These are phyloP conservation scores for Rosa persica DNA, from an alignment of 306 rosid genomes.

Conservation along the genomic window DNA sequence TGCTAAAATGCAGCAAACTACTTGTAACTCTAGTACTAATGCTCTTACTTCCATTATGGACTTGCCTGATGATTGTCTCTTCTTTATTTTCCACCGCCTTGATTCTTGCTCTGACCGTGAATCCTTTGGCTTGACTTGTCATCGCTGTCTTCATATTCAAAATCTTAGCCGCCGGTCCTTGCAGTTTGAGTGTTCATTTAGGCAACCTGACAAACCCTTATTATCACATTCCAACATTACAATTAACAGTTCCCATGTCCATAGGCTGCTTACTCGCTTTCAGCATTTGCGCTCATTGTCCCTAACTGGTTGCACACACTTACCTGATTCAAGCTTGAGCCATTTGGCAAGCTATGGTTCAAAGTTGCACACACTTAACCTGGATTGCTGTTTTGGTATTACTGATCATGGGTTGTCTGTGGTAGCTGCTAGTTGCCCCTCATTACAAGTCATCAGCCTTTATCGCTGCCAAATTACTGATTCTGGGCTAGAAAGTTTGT, in stretches of 20 bases:
- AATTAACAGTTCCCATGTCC: constrained; percentile 36
- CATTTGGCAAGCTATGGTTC: constrained; percentile 46
- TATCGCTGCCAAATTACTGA: constrained; percentile 53
- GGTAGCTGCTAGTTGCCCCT: constrained; percentile 49
- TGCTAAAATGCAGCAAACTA: constrained; percentile 52
- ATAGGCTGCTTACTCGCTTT: constrained; percentile 54
- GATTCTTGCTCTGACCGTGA: constrained; percentile 45
- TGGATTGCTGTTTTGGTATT: constrained; percentile 53
- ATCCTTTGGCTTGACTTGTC: constrained; percentile 69
- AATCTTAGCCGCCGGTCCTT: constrained; percentile 44
- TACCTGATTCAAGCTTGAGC: constrained; percentile 49
- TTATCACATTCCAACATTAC: constrained; percentile 24
- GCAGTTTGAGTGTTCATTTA: constrained; percentile 52
- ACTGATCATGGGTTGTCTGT: constrained; percentile 53
- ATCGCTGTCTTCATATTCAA: constrained; percentile 52
- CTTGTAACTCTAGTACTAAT: constrained; percentile 26
- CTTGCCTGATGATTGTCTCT: constrained; percentile 61
- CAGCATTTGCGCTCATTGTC: constrained; percentile 54
- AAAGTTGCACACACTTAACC: constrained; percentile 42
- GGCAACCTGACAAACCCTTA: constrained; percentile 32
- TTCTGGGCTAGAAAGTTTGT: constrained; percentile 45
- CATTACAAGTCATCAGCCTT: constrained; percentile 44
- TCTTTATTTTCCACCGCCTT: constrained; percentile 49
- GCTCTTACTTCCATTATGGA: constrained; percentile 45
- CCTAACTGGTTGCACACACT: constrained; percentile 53